Percentiles rank a stretch among this genome's conserved stretches.
phyloP scores from a whole-genome alignment of 1,139 yeast genomes.

The Yueomyces sp. region DNA sequence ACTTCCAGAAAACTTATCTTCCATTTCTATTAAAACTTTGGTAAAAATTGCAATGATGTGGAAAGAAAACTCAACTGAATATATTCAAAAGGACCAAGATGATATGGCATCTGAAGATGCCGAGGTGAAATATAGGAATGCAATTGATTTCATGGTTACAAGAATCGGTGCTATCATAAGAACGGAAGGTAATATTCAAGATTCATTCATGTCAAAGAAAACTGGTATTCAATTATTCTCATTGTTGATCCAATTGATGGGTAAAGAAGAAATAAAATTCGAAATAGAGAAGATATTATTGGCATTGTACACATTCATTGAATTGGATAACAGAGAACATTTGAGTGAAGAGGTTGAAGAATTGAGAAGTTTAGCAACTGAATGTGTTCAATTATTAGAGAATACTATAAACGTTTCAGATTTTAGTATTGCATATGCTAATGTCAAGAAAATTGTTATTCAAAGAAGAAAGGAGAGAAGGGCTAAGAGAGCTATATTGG shows the following conservation, averaged over 20 bases:
- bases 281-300: conserved; percentile 40
- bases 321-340: conserved; percentile 26
- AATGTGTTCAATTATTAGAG: conserved; percentile 59
- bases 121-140: conserved; percentile 24
- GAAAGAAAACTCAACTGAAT: conserved; percentile 36
- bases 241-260: conserved; percentile 40
- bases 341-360: conserved; percentile 34
- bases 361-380: conserved; percentile 46
- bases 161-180: conserved; percentile 54
- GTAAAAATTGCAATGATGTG: conserved; percentile 51
- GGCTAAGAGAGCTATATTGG: conserved; percentile 63
- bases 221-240: conserved; percentile 52
- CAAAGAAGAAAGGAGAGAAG: conserved; percentile 64
- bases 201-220: conserved; percentile 47
- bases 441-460: conserved; percentile 47
- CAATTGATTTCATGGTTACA: conserved; percentile 50
- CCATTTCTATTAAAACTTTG: conserved; percentile 56
- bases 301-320: conserved; percentile 46
- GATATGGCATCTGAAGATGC: conserved; percentile 12
- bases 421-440: conserved; percentile 51
- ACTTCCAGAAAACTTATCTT: conserved; percentile 50
- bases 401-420: conserved; percentile 60
- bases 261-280: conserved; percentile 27
- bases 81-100: conserved; percentile 17
- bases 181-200: conserved; percentile 44